Evolutionary conservation across 176 grass and related monocot genomes (phyloP).

Genomic region (Chloris gayana): DNA sequence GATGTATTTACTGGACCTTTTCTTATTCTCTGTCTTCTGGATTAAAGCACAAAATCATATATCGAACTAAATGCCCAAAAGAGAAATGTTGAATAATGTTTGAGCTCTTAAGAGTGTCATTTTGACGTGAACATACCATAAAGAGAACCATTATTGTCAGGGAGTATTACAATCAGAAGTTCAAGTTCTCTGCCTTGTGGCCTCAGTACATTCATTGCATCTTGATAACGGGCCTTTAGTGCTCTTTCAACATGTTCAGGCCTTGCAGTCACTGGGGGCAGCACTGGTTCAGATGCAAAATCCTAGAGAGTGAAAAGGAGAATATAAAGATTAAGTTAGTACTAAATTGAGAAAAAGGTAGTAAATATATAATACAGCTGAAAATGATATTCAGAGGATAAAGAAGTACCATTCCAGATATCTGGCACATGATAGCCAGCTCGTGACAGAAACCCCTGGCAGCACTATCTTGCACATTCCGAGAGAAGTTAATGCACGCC

Average conservation of each 20-base stretch:
- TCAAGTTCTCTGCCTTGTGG: constrained; percentile 72
- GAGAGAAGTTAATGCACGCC: constrained; percentile 79
- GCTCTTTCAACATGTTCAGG: constrained; percentile 86
- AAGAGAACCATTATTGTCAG: constrained; percentile 85
- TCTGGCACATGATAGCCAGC: constrained; percentile 81
- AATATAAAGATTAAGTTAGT: not conserved
- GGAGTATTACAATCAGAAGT: constrained; percentile 85
- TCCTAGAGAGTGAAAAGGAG: constrained; percentile 43
- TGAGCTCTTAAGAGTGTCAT: not conserved
- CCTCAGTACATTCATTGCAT: constrained; percentile 73
- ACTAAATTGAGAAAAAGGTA: constrained; percentile 8
- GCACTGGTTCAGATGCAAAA: constrained; percentile 74
- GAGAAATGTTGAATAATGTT: not conserved
- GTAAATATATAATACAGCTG: not conserved
- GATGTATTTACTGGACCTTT: not conserved
- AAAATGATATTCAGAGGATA: constrained; percentile 4
- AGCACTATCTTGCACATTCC: constrained; percentile 74
- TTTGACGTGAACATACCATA: constrained; percentile 59
- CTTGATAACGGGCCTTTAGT: constrained; percentile 72
- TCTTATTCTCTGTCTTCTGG: not conserved
- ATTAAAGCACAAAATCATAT: not conserved
- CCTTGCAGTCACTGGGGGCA: constrained; percentile 66
- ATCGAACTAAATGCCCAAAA: not conserved
- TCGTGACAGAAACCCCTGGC: constrained; percentile 77
- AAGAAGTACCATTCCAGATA: constrained; percentile 82